phyloP scores from a whole-genome alignment of 352 stramenopile genomes.

The Thalassiosira hispida region DNA sequence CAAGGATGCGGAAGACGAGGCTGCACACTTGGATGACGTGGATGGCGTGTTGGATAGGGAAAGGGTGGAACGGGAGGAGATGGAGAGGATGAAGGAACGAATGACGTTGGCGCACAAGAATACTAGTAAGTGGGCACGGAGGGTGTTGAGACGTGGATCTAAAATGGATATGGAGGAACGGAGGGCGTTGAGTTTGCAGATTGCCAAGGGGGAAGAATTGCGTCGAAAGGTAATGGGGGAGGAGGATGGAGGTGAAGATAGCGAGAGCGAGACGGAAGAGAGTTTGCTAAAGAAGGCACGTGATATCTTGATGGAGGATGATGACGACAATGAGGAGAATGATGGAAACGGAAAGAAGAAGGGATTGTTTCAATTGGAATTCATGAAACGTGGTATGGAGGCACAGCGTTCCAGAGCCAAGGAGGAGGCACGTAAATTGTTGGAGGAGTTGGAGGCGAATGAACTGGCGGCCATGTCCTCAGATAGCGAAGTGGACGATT shows the following conservation, averaged over 20 bases:
- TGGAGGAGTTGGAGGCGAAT: conserved; percentile 92
- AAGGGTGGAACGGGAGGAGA: conserved; percentile 85
- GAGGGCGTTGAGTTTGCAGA: conserved; percentile 85
- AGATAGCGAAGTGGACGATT: conserved; percentile 51
- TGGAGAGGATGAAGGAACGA: conserved; percentile 94
- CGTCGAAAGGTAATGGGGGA: conserved; percentile 90
- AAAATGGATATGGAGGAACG: conserved; percentile 92
- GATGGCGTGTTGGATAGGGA: conserved; percentile 77
- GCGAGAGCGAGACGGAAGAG: conserved; percentile 70
- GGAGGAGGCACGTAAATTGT: conserved; percentile 91
- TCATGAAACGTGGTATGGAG: conserved; percentile 97
- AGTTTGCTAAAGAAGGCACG: conserved; percentile 71
- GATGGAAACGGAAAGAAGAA: conserved; percentile 77
- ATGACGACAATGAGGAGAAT: conserved; percentile 40
- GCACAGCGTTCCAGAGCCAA: conserved; percentile 92
- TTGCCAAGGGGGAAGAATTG: conserved; percentile 92
- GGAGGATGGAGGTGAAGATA: conserved; percentile 54
- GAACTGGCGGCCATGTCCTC: conserved; percentile 69
- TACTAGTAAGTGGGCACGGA: conserved; percentile 94
- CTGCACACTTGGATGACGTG: conserved; percentile 83
- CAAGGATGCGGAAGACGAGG: conserved; percentile 89
- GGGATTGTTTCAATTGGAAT: conserved; percentile 95
- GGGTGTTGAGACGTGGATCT: conserved; percentile 91
- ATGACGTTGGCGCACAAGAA: conserved; percentile 98
- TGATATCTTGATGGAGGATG: conserved; percentile 70